A percentile compares a stretch with the other conserved stretches of the same genome.
Evolutionary conservation across 1,284 basidiomycete genomes (phyloP).

Genomic region (Golubevia pallescens): DNA sequence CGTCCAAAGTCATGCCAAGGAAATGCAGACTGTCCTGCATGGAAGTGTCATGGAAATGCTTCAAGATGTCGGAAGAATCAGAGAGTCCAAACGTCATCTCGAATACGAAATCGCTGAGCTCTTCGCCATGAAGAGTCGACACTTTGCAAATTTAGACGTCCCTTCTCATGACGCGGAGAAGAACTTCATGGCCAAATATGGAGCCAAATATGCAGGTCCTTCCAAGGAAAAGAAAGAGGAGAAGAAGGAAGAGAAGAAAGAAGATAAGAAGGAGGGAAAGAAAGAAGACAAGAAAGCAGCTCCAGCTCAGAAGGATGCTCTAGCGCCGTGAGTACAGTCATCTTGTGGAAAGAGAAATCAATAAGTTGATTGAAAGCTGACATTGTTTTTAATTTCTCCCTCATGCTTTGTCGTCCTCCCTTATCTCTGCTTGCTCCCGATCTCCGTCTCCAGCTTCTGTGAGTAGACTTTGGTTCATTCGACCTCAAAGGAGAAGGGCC

Average conservation of each 20-base stretch:
- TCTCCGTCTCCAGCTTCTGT: background rate
- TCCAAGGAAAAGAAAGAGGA: background rate
- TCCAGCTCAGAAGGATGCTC: background rate
- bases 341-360: too few relatives aligned
- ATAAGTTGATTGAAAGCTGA: too few relatives aligned
- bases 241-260: background rate
- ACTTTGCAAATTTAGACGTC: constrained; percentile 3
- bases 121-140: constrained; percentile 37
- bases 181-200: too few relatives aligned
- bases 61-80: constrained; percentile 53
- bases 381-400: too few relatives aligned
- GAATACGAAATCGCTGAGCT: constrained; percentile 50
- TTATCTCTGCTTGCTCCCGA: too few relatives aligned
- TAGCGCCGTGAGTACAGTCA: background rate
- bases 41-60: constrained; percentile 44
- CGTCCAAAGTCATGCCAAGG: constrained; percentile 40
- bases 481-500: too few relatives aligned
- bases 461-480: background rate
- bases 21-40: constrained; percentile 37
- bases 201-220: too few relatives aligned
- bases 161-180: too few relatives aligned
- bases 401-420: too few relatives aligned
- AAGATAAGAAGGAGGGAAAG: background rate
- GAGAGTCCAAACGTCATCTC: constrained; percentile 39
- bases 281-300: background rate